Evolutionary conservation across 257 asterid species (phyloP).

Genomic region (Gentiana macrophylla): DNA sequence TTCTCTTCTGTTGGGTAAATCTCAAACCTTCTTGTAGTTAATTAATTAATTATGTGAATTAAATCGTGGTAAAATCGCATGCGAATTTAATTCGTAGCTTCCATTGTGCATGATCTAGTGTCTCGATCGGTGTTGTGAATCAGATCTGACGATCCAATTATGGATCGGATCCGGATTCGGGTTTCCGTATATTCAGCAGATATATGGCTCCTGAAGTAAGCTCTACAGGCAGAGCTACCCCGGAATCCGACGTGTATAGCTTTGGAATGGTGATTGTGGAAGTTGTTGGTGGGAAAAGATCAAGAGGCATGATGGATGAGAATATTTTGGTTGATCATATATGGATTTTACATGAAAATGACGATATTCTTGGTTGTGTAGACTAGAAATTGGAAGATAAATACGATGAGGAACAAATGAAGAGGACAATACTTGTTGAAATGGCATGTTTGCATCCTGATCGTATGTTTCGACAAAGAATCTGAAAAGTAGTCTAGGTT

Average conservation of each 20-base stretch:
- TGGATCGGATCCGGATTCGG: too few relatives aligned
- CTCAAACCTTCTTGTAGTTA: too few relatives aligned
- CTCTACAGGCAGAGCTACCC: constrained; percentile 43
- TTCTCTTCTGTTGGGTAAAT: too few relatives aligned
- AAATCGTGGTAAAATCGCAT: too few relatives aligned
- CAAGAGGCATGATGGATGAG: constrained; percentile 53
- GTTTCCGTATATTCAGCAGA: too few relatives aligned
- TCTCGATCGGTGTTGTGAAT: too few relatives aligned
- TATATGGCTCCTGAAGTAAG: constrained; percentile 50
- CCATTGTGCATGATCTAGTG: too few relatives aligned
- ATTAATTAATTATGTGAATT: too few relatives aligned
- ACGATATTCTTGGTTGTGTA: constrained; percentile 23
- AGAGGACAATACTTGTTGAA: constrained; percentile 36
- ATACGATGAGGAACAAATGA: constrained; percentile 33
- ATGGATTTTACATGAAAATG: constrained; percentile 35
- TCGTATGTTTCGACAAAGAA: constrained; percentile 40
- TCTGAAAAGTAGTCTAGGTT: constrained; percentile 47
- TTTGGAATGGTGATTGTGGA: constrained; percentile 59
- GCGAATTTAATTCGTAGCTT: too few relatives aligned
- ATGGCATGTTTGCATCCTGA: constrained; percentile 61
- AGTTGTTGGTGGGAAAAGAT: constrained; percentile 46
- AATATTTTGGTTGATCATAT: constrained; percentile 37
- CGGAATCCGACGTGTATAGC: constrained; percentile 55
- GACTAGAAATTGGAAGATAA: constrained; percentile 25
- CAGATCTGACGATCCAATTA: too few relatives aligned